Evolutionary conservation across 768 basidiomycete genomes (phyloP), one percentile per base, ranked within the genome.

Genomic region (Kwoniella newhampshirensis): DNA sequence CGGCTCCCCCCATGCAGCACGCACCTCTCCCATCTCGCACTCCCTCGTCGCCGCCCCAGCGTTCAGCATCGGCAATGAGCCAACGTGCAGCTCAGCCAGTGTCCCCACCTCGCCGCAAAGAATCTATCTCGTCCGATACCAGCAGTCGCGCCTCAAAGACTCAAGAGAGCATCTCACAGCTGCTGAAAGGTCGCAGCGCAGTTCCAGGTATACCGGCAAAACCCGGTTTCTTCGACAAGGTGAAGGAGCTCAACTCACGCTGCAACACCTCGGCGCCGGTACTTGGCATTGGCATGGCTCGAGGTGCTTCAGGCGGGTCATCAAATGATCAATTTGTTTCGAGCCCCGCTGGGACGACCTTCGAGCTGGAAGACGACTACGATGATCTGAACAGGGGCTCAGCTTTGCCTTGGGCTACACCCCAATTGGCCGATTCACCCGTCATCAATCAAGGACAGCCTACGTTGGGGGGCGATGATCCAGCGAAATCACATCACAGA

Each of bases 391-490:
- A 64, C 20, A 47, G 51, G 26, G 62, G 41, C 18, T 74, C 73
- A 25, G 68, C 64, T 23, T 37, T 74, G 37, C 73, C 73, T 3
- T 74, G 73, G 73, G 68, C 68, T 12, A 65, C 63, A 13, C 62
- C 68, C 2, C 40, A 36, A 4, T 32, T 66, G 4, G 53, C 21
- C 4, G 61, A 57, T 12, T 63, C 66, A 21, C 66, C 69, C 1
- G 57, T 53, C 15, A 55, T 68, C 50, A 46, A 48, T 4, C 47
- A 50, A 7, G 52, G 18, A 36, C 13, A 21, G 15, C 20, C 13
- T 20, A 44, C 6, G 17, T 52, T 18, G 12, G n/a, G 41, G 11
- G 40, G 12, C 18, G 35, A 47, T 12, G 37, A 41, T 25, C 7
- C 30, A 32, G 15, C 32, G 6, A 32, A 13, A 32, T 18, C 32